Conservation (phyloP, 2,329 filamentous ascomycete species). For the Phaeosphaeria sp. region DNA sequence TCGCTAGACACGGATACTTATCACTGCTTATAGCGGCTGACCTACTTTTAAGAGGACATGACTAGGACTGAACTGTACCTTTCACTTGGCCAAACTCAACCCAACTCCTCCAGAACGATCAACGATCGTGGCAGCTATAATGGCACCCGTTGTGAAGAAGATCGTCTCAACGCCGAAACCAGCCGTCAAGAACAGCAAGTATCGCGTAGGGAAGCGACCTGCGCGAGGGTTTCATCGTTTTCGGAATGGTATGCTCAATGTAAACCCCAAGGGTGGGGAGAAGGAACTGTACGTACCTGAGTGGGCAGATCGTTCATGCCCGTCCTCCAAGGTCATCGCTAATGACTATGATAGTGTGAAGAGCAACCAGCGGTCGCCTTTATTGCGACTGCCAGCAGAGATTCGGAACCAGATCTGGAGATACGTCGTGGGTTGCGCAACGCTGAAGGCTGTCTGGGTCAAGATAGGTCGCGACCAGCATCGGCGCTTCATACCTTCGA, state of each 20-base stretch:
- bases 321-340: background rate
- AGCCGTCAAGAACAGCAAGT: background rate
- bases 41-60: no score
- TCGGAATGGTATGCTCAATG: constrained; percentile 20
- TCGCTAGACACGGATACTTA: no score
- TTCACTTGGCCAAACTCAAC: background rate
- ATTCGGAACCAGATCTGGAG: constrained; percentile 35
- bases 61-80: no score
- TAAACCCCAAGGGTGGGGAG: constrained; percentile 18
- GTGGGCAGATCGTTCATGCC: no score
- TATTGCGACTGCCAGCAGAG: background rate
- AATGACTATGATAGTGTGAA: background rate
- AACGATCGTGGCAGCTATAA: background rate
- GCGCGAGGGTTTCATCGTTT: constrained; percentile 22
- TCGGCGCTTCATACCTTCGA: background rate
- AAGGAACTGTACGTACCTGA: constrained; percentile 15
- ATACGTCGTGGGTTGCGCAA: constrained; percentile 42
- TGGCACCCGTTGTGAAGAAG: background rate
- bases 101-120: background rate
- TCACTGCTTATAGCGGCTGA: no score
- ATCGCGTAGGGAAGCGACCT: constrained; percentile 17
- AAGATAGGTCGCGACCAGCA: background rate
- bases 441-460: background rate
- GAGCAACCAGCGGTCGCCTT: background rate
- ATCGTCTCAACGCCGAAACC: background rate